Evolutionary conservation across 2,329 filamentous ascomycete genomes (phyloP), one percentile per base, ranked within the genome.

Genomic region (Botrytis paeoniae): DNA sequence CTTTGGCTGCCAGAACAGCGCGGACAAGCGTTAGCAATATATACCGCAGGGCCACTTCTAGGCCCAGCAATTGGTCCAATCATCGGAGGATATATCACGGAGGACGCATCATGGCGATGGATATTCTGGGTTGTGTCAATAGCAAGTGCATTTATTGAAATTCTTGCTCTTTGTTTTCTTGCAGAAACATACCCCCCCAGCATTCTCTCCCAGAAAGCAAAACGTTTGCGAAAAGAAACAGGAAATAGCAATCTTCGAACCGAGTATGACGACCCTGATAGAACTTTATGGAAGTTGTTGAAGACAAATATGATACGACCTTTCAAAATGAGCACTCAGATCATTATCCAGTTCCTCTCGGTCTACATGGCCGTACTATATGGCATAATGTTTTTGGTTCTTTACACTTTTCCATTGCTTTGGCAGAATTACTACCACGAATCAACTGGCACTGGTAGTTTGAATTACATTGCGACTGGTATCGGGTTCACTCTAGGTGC

Each of bases 321-420:
- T 48, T 84, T 84, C 61, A 82, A 89, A 76, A 82, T 89, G 7
- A 32, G 43, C 12, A 68, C 85, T 3, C 88, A 88, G 69, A 80
- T 85, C 4, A 88, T 89, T 69, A 82, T 89, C n/a, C 83, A 87
- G 77, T 80, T 85, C 10, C 82, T 89, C 8, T 84, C 87, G 1
- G 75, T 86, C 22, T 88, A 88, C 78, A 84, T 87, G 79, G 83
- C 85, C 35, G 81, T 85, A 62, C 78, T 85, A 9, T 88, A 89
- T 75, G 86, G 87, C 8, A 82, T 86, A 65, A 83, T 88, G 60
- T 89, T 88, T 77, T 80, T 89, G 3, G 84, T 85, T 41, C 84
- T 92, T 0, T 86, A 87, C 0, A 91, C 87, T 2, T 91, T 91
- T 75, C 87, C 90, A 0, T 78, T 80, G 0, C 82, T 92, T 0